Percentiles rank a stretch among this genome's conserved stretches.
Conservation (phyloP, 2,329 filamentous ascomycete species). For the Diaporthe velutina region DNA sequence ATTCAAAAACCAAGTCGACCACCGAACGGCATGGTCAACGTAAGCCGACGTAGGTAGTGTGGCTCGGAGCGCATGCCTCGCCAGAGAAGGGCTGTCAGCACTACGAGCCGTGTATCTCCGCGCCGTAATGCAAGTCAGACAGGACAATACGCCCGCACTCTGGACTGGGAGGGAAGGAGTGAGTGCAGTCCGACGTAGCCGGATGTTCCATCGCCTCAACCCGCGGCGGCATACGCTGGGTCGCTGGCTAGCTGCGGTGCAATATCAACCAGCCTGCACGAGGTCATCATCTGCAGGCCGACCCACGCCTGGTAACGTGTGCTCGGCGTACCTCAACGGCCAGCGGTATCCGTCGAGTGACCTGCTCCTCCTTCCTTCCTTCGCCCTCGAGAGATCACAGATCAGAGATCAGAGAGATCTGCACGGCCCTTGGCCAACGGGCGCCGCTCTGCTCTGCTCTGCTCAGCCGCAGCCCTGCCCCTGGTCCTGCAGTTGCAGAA, state of each 20-base stretch:
- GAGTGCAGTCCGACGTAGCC: background rate
- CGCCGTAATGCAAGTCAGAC: slow-evolving; percentile 22
- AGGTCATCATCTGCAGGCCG: background rate
- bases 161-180: background rate
- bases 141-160: background rate
- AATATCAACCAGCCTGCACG: background rate
- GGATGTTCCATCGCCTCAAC: background rate
- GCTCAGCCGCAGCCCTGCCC: slow-evolving; percentile 20
- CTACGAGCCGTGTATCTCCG: slow-evolving; percentile 13
- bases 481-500: slow-evolving; percentile 2
- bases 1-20: background rate
- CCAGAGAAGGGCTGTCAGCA: slow-evolving; percentile 19
- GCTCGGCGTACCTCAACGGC: background rate
- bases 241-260: background rate
- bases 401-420: background rate
- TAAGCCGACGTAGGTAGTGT: background rate
- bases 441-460: background rate
- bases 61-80: background rate
- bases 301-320: background rate
- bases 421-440: background rate
- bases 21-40: background rate
- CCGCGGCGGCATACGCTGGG: background rate
- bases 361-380: background rate
- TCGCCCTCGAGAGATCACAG: background rate
- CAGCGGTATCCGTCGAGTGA: background rate